Base-by-base conservation (phyloP, 2,329 filamentous ascomycete genomes). In the Microdochium bolleyi region DNA sequence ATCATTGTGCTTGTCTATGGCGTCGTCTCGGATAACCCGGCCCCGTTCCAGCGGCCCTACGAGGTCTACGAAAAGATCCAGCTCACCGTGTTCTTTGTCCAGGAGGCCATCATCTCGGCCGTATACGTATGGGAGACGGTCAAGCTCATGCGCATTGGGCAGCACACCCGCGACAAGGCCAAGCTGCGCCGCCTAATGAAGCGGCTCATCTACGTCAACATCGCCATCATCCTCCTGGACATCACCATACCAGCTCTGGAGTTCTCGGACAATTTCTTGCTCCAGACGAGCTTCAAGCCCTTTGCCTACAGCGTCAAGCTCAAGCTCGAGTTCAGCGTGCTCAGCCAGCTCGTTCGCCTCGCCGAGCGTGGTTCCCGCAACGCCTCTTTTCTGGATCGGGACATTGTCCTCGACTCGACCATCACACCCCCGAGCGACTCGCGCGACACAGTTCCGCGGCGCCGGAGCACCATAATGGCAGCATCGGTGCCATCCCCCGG, bases 311-410 rank as follows among this genome's bases (percentile, higher is more conserved):
- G 66, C 48, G 62, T 75, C 57, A 75, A 75, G 57, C 67, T 79
- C 41, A 78, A 79, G 55, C 70, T 80, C n/a, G 80, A 83, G 62
- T 75, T 76, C 55, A 74, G 77, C 16, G 74, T 84, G 41, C 66
- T 84, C 10, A 69, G 78, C 25, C 67, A 66, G 13, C 65, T 73
- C 34, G 53, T 59, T 25, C 24, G 41, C 10, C 44, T 60, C 14
- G 52, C 59, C 24, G 8, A 24, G n/a, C 41, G 41, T 19, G 19
- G 41, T 13, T 10, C 41, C 5, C 13, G 41, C 41, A 46, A 46
- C 41, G 19, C 7, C 7, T 46, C 41, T 5, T 46, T 46, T 19
- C 3, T 46, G 3, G 41, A 22, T 3, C 19, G n/a, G 7, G 41
- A 46, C 21, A 46, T 46, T 24, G 19, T 46, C n/a, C 41, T 46